Evolutionary conservation across 192 early-diverging fungal genomes (phyloP).

Genomic region (Backusella liffmaniae): DNA sequence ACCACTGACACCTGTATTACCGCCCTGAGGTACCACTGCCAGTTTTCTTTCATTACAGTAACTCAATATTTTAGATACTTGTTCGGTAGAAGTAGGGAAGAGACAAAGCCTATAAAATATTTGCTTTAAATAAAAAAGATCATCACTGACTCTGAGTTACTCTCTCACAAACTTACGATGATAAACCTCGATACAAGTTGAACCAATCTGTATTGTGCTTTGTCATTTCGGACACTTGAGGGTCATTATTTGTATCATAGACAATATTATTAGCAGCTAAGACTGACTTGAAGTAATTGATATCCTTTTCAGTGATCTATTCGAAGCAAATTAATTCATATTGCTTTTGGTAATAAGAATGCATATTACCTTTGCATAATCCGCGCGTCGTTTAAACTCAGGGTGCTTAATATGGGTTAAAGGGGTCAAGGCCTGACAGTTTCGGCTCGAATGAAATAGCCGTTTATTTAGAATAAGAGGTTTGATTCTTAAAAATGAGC

Average conservation of each 20-base stretch:
- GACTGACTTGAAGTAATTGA: slow-evolving; percentile 54
- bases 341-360: slow-evolving; percentile 1
- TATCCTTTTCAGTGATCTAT: slow-evolving; percentile 48
- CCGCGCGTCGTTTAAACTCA: neutral
- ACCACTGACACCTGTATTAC: slow-evolving; percentile 94
- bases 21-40: slow-evolving; percentile 96
- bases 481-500: neutral
- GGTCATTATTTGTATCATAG: slow-evolving; percentile 46
- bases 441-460: neutral
- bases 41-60: slow-evolving; percentile 85
- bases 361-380: slow-evolving; percentile 7
- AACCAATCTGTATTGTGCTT: slow-evolving; percentile 88
- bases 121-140: neutral
- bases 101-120: slow-evolving; percentile 57
- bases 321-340: neutral
- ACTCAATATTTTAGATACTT: slow-evolving; percentile 77
- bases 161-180: slow-evolving; percentile 29
- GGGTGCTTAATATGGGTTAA: slow-evolving; percentile 2
- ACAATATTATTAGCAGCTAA: slow-evolving; percentile 36
- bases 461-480: neutral
- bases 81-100: slow-evolving; percentile 76
- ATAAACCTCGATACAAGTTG: slow-evolving; percentile 82
- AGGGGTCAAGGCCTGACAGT: neutral
- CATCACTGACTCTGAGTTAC: neutral
- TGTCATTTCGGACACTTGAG: slow-evolving; percentile 28